Conservation (phyloP, 148 eudicot species). For the Amaranthus hypochondriacus region DNA sequence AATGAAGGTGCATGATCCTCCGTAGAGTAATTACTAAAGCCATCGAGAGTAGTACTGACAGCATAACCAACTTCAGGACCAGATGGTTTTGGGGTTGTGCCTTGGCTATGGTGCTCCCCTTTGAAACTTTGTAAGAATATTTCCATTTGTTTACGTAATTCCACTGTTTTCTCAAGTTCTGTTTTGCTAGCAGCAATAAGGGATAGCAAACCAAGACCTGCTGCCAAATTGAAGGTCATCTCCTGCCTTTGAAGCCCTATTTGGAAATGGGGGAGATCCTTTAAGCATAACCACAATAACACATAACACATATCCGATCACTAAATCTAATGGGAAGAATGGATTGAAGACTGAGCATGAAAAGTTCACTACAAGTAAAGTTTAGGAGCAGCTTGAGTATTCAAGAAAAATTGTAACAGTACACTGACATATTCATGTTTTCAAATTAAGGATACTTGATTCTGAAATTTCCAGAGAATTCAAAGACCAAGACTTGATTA, state of each 20-base stretch:
- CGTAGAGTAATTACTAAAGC: constrained; percentile 23
- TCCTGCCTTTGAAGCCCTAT: constrained; percentile 31
- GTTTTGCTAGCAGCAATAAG: constrained; percentile 51
- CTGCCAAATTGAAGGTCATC: constrained; percentile 46
- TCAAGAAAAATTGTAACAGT: too few relatives aligned
- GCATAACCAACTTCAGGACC: constrained; percentile 22
- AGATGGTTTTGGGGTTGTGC: constrained; percentile 19
- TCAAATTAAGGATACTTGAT: too few relatives aligned
- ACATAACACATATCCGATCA: not conserved
- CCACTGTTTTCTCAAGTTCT: constrained; percentile 48
- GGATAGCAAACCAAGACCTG: constrained; percentile 56
- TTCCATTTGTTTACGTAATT: constrained; percentile 52
- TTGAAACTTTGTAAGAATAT: constrained; percentile 33
- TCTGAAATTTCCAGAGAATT: too few relatives aligned
- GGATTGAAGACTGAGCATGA: too few relatives aligned
- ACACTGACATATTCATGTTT: too few relatives aligned
- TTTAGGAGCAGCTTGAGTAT: too few relatives aligned
- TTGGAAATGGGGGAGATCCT: not conserved
- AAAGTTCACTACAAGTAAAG: too few relatives aligned
- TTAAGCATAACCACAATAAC: not conserved
- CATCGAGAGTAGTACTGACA: constrained; percentile 29
- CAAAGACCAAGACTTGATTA: too few relatives aligned
- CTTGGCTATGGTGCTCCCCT: constrained; percentile 25
- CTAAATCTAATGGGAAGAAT: too few relatives aligned
- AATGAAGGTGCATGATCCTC: constrained; percentile 17